A percentile compares a stretch with the other conserved stretches of the same genome.
These are phyloP conservation scores for Sporodiniella umbellata DNA, from an alignment of 371 early-diverging fungal genomes.

Conservation along the genomic window DNA sequence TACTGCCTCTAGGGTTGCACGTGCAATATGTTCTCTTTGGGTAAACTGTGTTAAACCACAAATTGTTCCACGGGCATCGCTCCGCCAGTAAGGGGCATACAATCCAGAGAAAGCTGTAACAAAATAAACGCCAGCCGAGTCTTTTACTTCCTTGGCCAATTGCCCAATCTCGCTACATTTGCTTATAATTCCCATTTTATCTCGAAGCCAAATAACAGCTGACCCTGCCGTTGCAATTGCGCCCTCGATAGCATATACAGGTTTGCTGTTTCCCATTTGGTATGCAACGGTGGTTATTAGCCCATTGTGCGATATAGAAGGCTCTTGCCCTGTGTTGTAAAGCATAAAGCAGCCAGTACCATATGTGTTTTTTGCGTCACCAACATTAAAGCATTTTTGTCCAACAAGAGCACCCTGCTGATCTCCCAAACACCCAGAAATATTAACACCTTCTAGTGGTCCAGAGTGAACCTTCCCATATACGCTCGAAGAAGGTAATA, in stretches of 20 bases:
- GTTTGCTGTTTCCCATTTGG: constrained; percentile 68
- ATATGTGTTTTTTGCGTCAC: constrained; percentile 89
- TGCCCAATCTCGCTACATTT: constrained; percentile 65
- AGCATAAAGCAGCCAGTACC: constrained; percentile 97
- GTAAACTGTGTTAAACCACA: constrained; percentile 90
- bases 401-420: constrained; percentile 97
- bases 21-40: constrained; percentile 76
- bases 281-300: constrained; percentile 92
- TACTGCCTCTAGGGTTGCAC: constrained; percentile 91
- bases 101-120: constrained; percentile 94
- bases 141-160: constrained; percentile 50
- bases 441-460: constrained; percentile 64
- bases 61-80: constrained; percentile 88
- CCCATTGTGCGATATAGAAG: constrained; percentile 79
- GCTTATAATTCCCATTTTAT: constrained; percentile 78
- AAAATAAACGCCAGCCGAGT: constrained; percentile 92
- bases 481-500: constrained; percentile 78
- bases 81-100: constrained; percentile 95
- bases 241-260: constrained; percentile 87
- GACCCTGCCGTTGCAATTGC: constrained; percentile 93
- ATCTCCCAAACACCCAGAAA: constrained; percentile 90
- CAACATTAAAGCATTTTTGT: constrained; percentile 77
- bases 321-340: constrained; percentile 83
- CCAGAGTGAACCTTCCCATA: constrained; percentile 69
- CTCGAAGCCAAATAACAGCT: constrained; percentile 90